Base-by-base conservation (phyloP, 2,329 filamentous ascomycete genomes). In the Cladosporium sp. region DNA sequence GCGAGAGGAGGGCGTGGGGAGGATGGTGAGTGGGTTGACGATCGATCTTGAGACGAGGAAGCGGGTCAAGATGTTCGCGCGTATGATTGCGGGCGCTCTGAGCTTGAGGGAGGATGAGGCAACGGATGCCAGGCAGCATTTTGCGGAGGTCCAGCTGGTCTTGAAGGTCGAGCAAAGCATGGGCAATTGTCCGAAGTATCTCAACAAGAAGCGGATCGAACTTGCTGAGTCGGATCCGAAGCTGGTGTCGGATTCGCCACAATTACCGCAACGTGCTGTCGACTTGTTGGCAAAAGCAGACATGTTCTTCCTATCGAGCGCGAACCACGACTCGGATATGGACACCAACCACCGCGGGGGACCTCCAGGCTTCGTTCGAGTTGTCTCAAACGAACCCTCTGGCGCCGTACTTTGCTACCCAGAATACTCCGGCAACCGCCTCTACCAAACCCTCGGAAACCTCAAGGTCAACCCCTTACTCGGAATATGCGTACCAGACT, bases 361-460 rank as follows among this genome's bases (percentile, higher is more conserved):
- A 0, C 77, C 83, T 1, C 74, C 77, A 0, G 89, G 89, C 0
- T 92, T 95, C 63, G 72, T 92, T 16, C 79, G 89, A 19, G 74
- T 92, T 8, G 66, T 84, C 1, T 79, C 77, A 16, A 84, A 86
- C 53, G 69, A 74, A 37, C 55, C 41, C 14, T 63, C 56, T 19
- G 68, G 67, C 3, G 72, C 72, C 1, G 74, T 80, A 2, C 68
- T 95, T 11, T 75, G 85, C 2, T 95, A 89, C 68, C 89, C 89
- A 0, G 89, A 95, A 66, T 95, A 86, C 66, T 90, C 86, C 0
- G 89, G 89, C 7, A 95, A 95, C 67, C 76, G 87, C 13, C 72
- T 93, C 0, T 95, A 95, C 61, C 89, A 95, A 67, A 88, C 86
- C 0, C 77, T 95, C 0, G 89, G 89, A 1, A 95, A 95, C 63